Evolutionary conservation across 129 eudicot genomes (phyloP).

Genomic region (Saussurea involucrata): DNA sequence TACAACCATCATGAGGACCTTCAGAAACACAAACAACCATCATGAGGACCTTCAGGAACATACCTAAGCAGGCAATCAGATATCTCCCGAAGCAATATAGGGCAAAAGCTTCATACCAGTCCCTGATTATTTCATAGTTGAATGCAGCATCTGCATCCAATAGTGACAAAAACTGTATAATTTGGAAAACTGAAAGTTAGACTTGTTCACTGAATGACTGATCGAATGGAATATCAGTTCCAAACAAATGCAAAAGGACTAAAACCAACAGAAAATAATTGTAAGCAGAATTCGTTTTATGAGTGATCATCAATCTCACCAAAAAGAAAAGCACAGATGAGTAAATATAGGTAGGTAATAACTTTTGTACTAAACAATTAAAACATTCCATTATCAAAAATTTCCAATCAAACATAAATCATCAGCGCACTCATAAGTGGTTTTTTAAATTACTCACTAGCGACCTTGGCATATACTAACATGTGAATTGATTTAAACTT

Average conservation of each 20-base stretch:
- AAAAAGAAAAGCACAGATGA: background rate
- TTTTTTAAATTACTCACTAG: background rate
- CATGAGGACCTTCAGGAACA: constrained; percentile 7
- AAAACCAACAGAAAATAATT: background rate
- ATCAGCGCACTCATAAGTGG: background rate
- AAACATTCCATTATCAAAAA: background rate
- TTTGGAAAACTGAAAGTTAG: constrained; percentile 25
- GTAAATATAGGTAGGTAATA: background rate
- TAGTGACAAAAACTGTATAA: constrained; percentile 70
- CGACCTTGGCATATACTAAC: too few species aligned
- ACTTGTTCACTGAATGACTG: background rate
- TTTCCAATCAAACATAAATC: background rate
- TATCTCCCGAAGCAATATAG: constrained; percentile 94
- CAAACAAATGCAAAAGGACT: constrained; percentile 3
- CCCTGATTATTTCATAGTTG: constrained; percentile 81
- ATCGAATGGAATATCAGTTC: background rate
- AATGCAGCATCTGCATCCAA: constrained; percentile 79
- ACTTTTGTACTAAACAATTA: background rate
- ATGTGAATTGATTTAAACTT: too few species aligned
- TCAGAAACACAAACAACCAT: constrained; percentile 8
- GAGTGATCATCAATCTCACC: background rate
- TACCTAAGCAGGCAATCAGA: constrained; percentile 96
- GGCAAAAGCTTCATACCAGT: constrained; percentile 98
- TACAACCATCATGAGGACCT: background rate
- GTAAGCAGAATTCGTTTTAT: background rate